Base-by-base conservation (phyloP, 352 stramenopile species). In the Phytopythium montanum region DNA sequence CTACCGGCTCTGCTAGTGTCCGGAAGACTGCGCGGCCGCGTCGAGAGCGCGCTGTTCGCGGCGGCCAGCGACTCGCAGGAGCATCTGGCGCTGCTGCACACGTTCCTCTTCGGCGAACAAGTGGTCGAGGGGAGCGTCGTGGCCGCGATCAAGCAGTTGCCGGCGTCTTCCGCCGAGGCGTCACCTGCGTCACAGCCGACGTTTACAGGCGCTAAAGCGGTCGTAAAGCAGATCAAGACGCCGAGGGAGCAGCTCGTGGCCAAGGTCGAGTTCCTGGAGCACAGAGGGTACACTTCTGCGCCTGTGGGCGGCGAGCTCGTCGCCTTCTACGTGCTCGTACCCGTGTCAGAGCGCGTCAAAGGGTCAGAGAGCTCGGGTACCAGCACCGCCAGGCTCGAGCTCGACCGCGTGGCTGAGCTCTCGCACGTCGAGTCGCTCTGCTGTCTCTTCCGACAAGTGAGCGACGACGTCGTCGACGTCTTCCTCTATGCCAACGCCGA, bases 361-460 rank as follows among this genome's bases (percentile, higher is more conserved):
- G n/a, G n/a, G n/a, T n/a, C n/a, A n/a, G n/a, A n/a, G n/a, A n/a
- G n/a, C n/a, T n/a, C n/a, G n/a, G n/a, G n/a, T n/a, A n/a, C n/a
- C n/a, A n/a, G n/a, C n/a, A n/a, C n/a, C n/a, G n/a, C n/a, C n/a
- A n/a, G n/a, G n/a, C n/a, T n/a, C n/a, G n/a, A n/a, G n/a, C n/a
- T n/a, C n/a, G n/a, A n/a, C n/a, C n/a, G n/a, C n/a, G n/a, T n/a
- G n/a, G n/a, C n/a, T n/a, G n/a, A n/a, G n/a, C n/a, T n/a, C n/a
- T n/a, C n/a, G n/a, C n/a, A n/a, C 38, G 38, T 36, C 31, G 31
- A 36, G 34, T 70, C 65, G 0, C 59, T 81, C 49, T 56, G 59
- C 3, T 80, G 79, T 41, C 50, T 87, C 19, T 70, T 76, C 44
- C 73, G 69, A 6, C 76, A 87, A 51, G 72, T 76, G 49, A 67